Base-by-base conservation (phyloP, 139 green algal species). In the Yamagishiella unicocca region DNA sequence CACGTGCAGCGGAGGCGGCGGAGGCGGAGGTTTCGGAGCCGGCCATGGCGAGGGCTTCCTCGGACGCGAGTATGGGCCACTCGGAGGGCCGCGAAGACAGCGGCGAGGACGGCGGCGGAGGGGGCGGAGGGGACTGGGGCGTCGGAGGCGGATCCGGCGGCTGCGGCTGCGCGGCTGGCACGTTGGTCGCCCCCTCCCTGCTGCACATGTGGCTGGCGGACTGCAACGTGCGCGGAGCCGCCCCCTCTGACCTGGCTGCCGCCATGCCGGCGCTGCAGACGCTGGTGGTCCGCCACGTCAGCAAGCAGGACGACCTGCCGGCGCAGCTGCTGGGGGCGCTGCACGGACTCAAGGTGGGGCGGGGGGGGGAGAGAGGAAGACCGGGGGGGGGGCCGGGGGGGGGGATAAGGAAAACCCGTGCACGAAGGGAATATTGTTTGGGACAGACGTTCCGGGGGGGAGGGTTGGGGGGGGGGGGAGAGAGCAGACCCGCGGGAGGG, bases 191-290 rank as follows among this genome's bases (percentile, higher is more conserved):
- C 6, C 40, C 79, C 17, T 55, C 79, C 8, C 79, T 85, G 61
- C 9, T 50, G 10, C 79, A 85, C 58, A 40, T 85, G 61, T 85
- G 79, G 79, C 42, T 85, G 79, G 79, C 79, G 43, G 79, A 85
- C 79, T 85, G 79, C 79, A 85, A 85, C 29, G 42, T 85, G 2
- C 12, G 58, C 37, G 79, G 79, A 38, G 79, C 66, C 10, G 19
- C 4, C 6, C 64, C 81, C 29, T 45, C 37, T 31, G 33, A 43
- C 64, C 45, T 87, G 81, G 45, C 37, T 21, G 46, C 43, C 9
- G 66, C 45, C 21, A 29, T 87, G 80, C 80, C 80, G 43, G n/a
- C 1, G 14, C 62, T 86, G 81, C 81, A 87, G 81, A 87, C 81
- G 42, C 81, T 87, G 45, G 81, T 87, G 33, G 31, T 87, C 22